Evolutionary conservation across 2,329 filamentous ascomycete species (phyloP).

Genomic region (Teratosphaeriaceae sp.): DNA sequence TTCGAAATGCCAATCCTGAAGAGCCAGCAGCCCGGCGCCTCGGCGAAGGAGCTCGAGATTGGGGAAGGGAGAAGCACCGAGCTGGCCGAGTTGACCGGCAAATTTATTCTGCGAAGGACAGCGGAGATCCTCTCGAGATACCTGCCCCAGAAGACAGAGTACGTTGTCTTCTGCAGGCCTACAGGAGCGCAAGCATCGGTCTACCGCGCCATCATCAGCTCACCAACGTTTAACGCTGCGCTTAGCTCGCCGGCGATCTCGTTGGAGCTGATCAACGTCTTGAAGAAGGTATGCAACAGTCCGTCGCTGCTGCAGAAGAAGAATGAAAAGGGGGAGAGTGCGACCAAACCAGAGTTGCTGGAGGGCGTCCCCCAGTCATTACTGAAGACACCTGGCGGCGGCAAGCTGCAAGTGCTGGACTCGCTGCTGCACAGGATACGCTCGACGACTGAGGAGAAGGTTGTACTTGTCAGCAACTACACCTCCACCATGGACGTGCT

Average conservation of each 20-base stretch:
- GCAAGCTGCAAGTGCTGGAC: slow-evolving; percentile 62
- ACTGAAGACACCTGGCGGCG: slow-evolving; percentile 50
- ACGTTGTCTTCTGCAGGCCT: slow-evolving; percentile 59
- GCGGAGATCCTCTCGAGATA: slow-evolving; percentile 61
- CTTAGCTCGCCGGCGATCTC: slow-evolving; percentile 57
- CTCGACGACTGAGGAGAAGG: slow-evolving; percentile 58
- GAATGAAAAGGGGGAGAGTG: slow-evolving; percentile 39
- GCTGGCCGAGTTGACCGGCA: slow-evolving; percentile 52
- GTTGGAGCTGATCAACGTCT: slow-evolving; percentile 62
- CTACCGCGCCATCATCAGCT: slow-evolving; percentile 58
- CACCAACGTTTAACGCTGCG: slow-evolving; percentile 55
- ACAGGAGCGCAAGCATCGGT: slow-evolving; percentile 54
- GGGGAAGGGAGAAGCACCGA: slow-evolving; percentile 57
- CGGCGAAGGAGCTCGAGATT: slow-evolving; percentile 54
- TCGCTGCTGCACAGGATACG: slow-evolving; percentile 56
- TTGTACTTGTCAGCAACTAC: slow-evolving; percentile 71
- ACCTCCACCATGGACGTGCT: slow-evolving; percentile 65
- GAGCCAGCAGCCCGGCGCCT: slow-evolving; percentile 58
- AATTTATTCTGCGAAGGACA: slow-evolving; percentile 60
- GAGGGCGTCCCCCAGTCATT: slow-evolving; percentile 47
- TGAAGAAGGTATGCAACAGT: slow-evolving; percentile 71
- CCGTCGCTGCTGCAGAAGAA: slow-evolving; percentile 53
- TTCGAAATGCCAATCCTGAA: slow-evolving; percentile 60
- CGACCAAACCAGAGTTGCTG: slow-evolving; percentile 21
- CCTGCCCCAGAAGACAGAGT: slow-evolving; percentile 60